Base-by-base conservation (phyloP, 1,284 basidiomycete genomes). In the Puccinia polysora region DNA sequence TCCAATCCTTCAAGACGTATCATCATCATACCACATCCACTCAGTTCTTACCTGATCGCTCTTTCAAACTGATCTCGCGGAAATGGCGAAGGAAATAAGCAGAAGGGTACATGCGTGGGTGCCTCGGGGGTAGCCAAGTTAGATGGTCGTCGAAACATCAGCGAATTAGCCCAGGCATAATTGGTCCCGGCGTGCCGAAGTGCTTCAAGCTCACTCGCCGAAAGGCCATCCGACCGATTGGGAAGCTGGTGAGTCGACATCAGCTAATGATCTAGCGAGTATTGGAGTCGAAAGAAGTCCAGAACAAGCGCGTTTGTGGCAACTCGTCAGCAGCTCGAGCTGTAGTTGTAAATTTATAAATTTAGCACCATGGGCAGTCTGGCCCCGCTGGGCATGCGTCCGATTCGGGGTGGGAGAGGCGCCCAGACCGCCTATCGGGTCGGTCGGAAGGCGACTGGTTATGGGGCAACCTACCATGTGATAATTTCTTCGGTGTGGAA, bases 51-150 rank as follows among this genome's bases (percentile, higher is more conserved):
- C 28, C 80, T 78, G 73, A 84, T 81, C 0, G 89, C 91, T 20
- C 84, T 83, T 1, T 85, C 77, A 78, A 94, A 97, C 12, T 90
- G 82, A 0, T 78, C 65, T 18, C 87, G 84, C 0, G 95, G 94
- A 75, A 97, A 87, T 0, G 93, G 91, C 0, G 91, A 86, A 0
- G 94, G 94, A 75, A 95, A 84, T 62, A 97, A 84, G 0, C 91
- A 85, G 76, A 95, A 82, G 0, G 95, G 94, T 0, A 92, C 93
- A 78, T 96, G 90, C n/a, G n/a, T n/a, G 45, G 38, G 30, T 30
- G 43, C 40, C 8, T 63, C 36, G 30, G 47, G 10, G 75, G 94
- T 90, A 0, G 87, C 87, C 5, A 86, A 85, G 23, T 86, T 86
- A 20, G 62, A 73, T 3, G 75, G 58, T 2, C 73, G 76, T 14